Evolutionary conservation across 345 rosid species (phyloP).

Genomic region (Moringa oleifera): DNA sequence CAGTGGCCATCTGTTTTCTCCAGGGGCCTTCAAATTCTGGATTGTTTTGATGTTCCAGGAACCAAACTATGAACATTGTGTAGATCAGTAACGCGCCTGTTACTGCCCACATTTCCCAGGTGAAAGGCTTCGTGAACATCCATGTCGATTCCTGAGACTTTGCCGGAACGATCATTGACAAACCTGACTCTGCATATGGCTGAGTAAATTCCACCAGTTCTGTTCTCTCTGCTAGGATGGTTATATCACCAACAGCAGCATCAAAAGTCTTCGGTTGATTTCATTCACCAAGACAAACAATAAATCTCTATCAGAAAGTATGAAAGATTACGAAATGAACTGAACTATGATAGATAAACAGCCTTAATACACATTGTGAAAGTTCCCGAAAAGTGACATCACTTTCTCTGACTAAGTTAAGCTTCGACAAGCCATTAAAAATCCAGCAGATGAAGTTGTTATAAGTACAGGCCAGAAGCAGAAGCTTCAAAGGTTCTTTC

Average conservation of each 20-base stretch:
- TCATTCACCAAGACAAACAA: not conserved
- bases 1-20: constrained; percentile 29
- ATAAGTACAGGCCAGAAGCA: too few relatives aligned
- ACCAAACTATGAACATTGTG: constrained; percentile 40
- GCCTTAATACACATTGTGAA: not conserved
- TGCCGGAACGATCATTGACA: constrained; percentile 37
- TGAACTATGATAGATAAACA: not conserved
- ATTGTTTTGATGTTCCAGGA: constrained; percentile 31
- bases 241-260: constrained; percentile 39
- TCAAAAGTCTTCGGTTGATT: constrained; percentile 24
- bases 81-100: constrained; percentile 28
- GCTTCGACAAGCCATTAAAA: too few relatives aligned
- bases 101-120: constrained; percentile 30
- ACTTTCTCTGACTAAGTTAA: too few relatives aligned
- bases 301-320: not conserved
- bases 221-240: constrained; percentile 36
- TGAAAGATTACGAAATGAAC: constrained; percentile 1
- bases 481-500: too few relatives aligned
- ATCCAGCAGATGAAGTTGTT: too few relatives aligned
- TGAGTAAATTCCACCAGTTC: constrained; percentile 40
- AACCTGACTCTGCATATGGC: constrained; percentile 41
- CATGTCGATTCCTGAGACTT: constrained; percentile 20
- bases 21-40: constrained; percentile 28
- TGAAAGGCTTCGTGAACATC: constrained; percentile 44
- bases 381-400: too few relatives aligned